Evolutionary conservation across 2,329 filamentous ascomycete species (phyloP).

Genomic region (Penicillium verrucosum): DNA sequence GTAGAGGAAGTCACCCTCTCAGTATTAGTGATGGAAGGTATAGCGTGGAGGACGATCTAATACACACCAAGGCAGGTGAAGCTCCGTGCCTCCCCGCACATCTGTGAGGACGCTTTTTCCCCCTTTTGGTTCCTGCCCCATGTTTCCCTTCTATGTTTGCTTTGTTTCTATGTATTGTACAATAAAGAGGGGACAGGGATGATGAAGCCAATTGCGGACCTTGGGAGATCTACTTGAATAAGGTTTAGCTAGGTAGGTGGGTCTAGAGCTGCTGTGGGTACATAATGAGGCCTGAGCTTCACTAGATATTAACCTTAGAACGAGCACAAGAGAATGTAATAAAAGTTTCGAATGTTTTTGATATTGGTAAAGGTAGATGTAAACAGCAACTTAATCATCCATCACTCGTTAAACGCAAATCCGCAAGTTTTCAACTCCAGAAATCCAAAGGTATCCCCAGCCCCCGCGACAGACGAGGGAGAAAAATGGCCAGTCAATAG

Average conservation of each 20-base stretch:
- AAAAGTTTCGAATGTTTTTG: slow-evolving; percentile 15
- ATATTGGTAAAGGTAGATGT: slow-evolving; percentile 5
- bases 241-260: neutral
- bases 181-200: neutral
- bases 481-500: slow-evolving; percentile 11
- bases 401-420: slow-evolving; percentile 10
- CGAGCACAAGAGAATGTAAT: neutral
- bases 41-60: neutral
- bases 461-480: slow-evolving; percentile 4
- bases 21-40: too few species aligned
- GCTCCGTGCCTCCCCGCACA: too few species aligned
- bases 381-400: slow-evolving; percentile 9
- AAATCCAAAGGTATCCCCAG: slow-evolving; percentile 20
- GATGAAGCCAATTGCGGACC: neutral
- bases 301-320: neutral
- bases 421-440: slow-evolving; percentile 14
- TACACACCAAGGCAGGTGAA: too few species aligned
- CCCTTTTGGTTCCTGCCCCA: too few species aligned
- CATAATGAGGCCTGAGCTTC: neutral
- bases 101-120: too few species aligned
- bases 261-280: neutral
- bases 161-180: too few species aligned
- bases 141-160: too few species aligned
- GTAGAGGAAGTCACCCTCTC: neutral
- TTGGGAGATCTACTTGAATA: neutral